Evolutionary conservation across 2,329 filamentous ascomycete genomes (phyloP), one percentile per base, ranked within the genome.

Genomic region (Passalora sequoiae): DNA sequence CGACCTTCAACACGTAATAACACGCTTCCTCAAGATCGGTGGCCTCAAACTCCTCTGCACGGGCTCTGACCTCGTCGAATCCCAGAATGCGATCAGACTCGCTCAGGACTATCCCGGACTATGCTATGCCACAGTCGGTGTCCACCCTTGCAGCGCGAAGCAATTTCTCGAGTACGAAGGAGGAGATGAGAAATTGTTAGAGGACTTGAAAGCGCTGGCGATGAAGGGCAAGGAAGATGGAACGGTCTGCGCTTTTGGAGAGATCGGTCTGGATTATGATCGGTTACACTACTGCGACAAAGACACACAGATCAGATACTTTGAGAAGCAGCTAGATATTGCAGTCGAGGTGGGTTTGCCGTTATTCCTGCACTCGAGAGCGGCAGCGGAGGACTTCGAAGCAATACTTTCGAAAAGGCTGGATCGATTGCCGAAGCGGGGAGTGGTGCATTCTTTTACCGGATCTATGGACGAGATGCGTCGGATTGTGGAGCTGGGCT

Each of bases 181-280:
- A 47, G 79, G 80, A 67, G 77, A 12, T 65, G 77, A 62, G 64
- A 63, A 64, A 38, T 67, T 74, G 15, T 65, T 89, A 16, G 50
- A 67, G 0, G 73, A 78, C 21, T 75, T 97, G n/a, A 74, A 74
- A 32, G 60, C 69, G 5, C 70, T 96, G 2, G 78, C 89, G 3
- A 60, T 75, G 2, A 68, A 78, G 25, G 77, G 80, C 1, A 79
- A 78, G 55, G 63, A 66, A 37, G 63, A 65, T 8, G 75, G 77
- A 0, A 74, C 86, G 29, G 82, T 87, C 1, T 76, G 78, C 5
- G 91, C 92, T 5, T 89, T 96, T 63, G 92, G 92, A 37, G 92
- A 98, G 67, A 88, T 98, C 50, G 92, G 92, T 2, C 82, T 98
- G 3, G 92, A 98, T 68, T 98, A 97, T 62, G 92, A 98, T 68